These are phyloP conservation scores for Spatholobus suberectus DNA, from an alignment of 306 rosid genomes.

Conservation along the genomic window DNA sequence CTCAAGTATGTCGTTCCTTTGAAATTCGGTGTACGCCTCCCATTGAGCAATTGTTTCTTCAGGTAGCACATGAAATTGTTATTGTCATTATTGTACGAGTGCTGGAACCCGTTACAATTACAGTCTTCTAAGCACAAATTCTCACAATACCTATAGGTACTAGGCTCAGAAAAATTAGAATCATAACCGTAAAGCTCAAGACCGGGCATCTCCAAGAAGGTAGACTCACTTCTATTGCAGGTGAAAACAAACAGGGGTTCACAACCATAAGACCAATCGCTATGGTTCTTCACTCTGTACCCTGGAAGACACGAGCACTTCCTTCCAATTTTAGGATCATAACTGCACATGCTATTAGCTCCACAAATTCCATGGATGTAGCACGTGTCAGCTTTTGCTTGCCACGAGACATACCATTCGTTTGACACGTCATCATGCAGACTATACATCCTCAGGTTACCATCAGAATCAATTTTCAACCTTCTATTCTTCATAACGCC, in stretches of 20 bases:
- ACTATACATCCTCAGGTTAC: neutral
- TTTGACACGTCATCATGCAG: neutral
- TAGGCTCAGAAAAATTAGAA: neutral
- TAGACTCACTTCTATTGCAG: conserved; percentile 28
- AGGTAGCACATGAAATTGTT: conserved; percentile 30
- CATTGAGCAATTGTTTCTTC: conserved; percentile 45
- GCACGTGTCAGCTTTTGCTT: neutral
- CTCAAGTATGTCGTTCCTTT: conserved; percentile 35
- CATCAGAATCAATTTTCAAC: neutral
- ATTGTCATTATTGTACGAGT: neutral
- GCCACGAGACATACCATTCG: neutral
- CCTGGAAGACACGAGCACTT: conserved; percentile 52
- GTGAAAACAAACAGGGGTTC: conserved; percentile 42
- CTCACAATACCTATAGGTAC: conserved; percentile 33
- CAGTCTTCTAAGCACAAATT: conserved; percentile 34
- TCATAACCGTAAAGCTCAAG: conserved; percentile 52
- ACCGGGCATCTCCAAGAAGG: neutral
- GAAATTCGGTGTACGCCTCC: neutral
- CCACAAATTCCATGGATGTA: conserved; percentile 46
- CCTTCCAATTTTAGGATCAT: neutral
- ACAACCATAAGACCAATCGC: conserved; percentile 59
- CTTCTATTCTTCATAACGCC: conserved; percentile 29
- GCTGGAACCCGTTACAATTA: conserved; percentile 43
- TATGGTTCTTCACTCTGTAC: conserved; percentile 11
- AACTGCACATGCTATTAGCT: conserved; percentile 23